Base-by-base conservation (phyloP, 306 rosid species). In the Lathyrus aphaca region DNA sequence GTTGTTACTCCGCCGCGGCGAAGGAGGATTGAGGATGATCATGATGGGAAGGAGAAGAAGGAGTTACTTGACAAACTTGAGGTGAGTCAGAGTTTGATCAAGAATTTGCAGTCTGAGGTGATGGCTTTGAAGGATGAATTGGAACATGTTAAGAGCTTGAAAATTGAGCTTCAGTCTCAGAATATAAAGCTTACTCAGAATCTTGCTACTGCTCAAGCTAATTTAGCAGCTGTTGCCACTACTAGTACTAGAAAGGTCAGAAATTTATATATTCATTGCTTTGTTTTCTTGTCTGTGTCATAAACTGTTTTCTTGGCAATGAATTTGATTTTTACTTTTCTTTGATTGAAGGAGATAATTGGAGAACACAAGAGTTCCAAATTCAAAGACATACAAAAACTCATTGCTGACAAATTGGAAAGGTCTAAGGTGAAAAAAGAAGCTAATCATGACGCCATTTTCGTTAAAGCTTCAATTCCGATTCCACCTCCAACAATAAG, bases 391-490 rank as follows among this genome's bases (percentile, higher is more conserved):
- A 87, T 86, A 68, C 91, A 85, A 82, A 86, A 82, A 67, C 89
- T 84, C 74, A 88, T 91, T 78, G 92, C 92, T 82, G 85, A 83
- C 80, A 91, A 88, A 79, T 69, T 88, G 80, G 87, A 86, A 79
- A 18, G 72, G 59, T 77, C 95, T 9, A 84, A 57, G 46, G 84
- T 49, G 0, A 83, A 84, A 69, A 84, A 78, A 45, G 85, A 91
- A 72, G 72, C 74, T 51, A 25, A 27, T 44, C 25, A 30, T 51
- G 88, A 86, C 68, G 53, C 74, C 40, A 60, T 43, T 68, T 68
- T 73, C 18, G 57, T 72, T 51, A 81, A 73, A 66, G 37, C 82
- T 69, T 50, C 82, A 35, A 25, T 80, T 49, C 69, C 80, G 50
- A 18, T 75, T 14, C 78, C n/a, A 42, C 1, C n/a, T 42, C 5